Evolutionary conservation across 345 rosid species (phyloP).

Genomic region (Lumnitzera racemosa): DNA sequence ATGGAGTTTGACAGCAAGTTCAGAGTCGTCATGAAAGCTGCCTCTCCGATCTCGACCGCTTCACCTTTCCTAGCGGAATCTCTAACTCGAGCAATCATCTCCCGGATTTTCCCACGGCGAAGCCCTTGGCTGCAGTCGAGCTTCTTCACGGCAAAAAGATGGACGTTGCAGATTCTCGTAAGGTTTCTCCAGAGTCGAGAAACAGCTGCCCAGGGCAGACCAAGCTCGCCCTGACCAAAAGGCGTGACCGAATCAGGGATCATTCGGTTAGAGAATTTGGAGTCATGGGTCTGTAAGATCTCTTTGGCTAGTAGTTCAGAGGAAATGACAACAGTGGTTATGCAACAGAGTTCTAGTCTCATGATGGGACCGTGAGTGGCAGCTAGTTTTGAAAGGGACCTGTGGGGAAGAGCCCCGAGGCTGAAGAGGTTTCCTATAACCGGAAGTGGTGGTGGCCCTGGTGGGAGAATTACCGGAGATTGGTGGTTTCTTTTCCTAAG

Average conservation of each 20-base stretch:
- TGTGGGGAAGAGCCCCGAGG: slow-evolving; percentile 26
- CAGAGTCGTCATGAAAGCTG: slow-evolving; percentile 11
- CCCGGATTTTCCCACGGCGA: slow-evolving; percentile 8
- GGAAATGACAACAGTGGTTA: slow-evolving; percentile 18
- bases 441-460: slow-evolving; percentile 23
- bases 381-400: slow-evolving; percentile 27
- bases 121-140: slow-evolving; percentile 11
- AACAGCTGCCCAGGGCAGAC: slow-evolving; percentile 11
- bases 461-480: slow-evolving; percentile 14
- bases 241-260: slow-evolving; percentile 11
- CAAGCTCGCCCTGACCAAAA: slow-evolving; percentile 11
- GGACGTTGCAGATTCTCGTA: slow-evolving; percentile 9
- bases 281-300: slow-evolving; percentile 32
- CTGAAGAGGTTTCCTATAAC: slow-evolving; percentile 24
- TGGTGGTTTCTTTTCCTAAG: not conserved
- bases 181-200: slow-evolving; percentile 29
- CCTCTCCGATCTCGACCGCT: slow-evolving; percentile 10
- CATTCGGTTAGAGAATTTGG: slow-evolving; percentile 12
- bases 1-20: slow-evolving; percentile 20
- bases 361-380: too few species aligned
- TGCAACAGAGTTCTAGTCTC: slow-evolving; percentile 23
- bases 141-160: slow-evolving; percentile 14
- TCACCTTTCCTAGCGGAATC: not conserved
- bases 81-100: slow-evolving; percentile 7
- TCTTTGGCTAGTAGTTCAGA: slow-evolving; percentile 11